Conservation (phyloP, 371 early-diverging fungal species). For the Choanephora cucurbitarum region DNA sequence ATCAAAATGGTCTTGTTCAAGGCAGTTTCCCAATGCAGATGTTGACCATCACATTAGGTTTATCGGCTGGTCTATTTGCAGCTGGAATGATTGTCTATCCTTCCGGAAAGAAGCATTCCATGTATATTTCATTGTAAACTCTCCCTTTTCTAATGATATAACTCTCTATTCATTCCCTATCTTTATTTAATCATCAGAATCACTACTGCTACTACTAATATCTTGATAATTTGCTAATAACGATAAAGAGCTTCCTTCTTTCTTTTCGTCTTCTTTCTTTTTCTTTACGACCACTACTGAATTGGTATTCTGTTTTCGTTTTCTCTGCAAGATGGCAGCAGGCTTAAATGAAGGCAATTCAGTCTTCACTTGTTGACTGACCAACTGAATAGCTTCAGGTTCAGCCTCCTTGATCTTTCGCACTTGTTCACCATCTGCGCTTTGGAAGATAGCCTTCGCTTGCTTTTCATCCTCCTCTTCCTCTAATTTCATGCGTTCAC, state of each 20-base stretch:
- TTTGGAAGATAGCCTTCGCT: conserved; percentile 67
- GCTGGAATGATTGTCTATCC: conserved; percentile 50
- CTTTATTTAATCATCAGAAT: conserved; percentile 11
- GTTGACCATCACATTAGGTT: conserved; percentile 42
- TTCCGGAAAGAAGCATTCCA: conserved; percentile 36
- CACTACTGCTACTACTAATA: background rate
- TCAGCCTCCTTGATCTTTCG: conserved; percentile 61
- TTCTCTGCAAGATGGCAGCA: conserved; percentile 16
- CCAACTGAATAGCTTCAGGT: conserved; percentile 48
- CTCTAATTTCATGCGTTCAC: conserved; percentile 45
- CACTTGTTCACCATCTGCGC: conserved; percentile 72
- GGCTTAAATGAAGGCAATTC: conserved; percentile 47
- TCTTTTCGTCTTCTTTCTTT: conserved; percentile 40
- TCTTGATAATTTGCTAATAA: conserved; percentile 38
- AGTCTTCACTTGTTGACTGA: conserved; percentile 33
- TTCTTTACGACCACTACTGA: conserved; percentile 26
- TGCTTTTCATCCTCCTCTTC: conserved; percentile 72
- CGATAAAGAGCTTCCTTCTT: conserved; percentile 27
- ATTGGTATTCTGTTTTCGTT: conserved; percentile 23
- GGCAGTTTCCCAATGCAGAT: conserved; percentile 40
- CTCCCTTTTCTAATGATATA: no score
- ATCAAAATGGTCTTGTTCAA: conserved; percentile 32
- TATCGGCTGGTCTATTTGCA: conserved; percentile 48
- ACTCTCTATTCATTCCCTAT: background rate
- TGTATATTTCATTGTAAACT: conserved; percentile 45